Conservation (phyloP, 1,284 basidiomycete genomes). For the Kwoniella shivajii region DNA sequence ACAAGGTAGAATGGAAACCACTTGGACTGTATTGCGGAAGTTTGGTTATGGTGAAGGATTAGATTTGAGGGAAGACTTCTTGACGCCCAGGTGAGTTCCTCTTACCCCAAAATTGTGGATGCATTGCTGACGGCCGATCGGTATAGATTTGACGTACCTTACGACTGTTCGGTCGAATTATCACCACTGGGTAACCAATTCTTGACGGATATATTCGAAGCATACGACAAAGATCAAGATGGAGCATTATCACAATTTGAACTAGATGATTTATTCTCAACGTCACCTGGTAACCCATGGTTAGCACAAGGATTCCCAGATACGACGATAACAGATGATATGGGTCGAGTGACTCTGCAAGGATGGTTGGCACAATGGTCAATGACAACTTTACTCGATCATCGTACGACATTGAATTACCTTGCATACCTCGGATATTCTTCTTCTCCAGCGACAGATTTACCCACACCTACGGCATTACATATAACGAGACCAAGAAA, state of each 20-base stretch:
- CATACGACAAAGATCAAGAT: slow-evolving; percentile 96
- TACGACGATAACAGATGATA: slow-evolving; percentile 85
- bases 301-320: slow-evolving; percentile 80
- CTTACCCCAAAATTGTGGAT: not conserved
- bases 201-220: slow-evolving; percentile 95
- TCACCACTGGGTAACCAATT: slow-evolving; percentile 93
- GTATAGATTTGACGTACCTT: slow-evolving; percentile 82
- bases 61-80: slow-evolving; percentile 80
- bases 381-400: slow-evolving; percentile 94
- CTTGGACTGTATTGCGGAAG: slow-evolving; percentile 92
- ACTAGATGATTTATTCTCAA: slow-evolving; percentile 85
- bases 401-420: slow-evolving; percentile 88
- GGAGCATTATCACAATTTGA: slow-evolving; percentile 86
- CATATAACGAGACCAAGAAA: slow-evolving; percentile 79
- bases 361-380: slow-evolving; percentile 99
- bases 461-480: slow-evolving; percentile 69
- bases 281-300: slow-evolving; percentile 95
- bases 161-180: slow-evolving; percentile 92
- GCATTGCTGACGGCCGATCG: not conserved
- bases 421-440: slow-evolving; percentile 73
- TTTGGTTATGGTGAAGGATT: slow-evolving; percentile 97
- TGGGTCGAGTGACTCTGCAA: slow-evolving; percentile 88
- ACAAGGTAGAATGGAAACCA: slow-evolving; percentile 92
- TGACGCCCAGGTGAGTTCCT: slow-evolving; percentile 72
- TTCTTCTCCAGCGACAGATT: slow-evolving; percentile 52